Evolutionary conservation across 1,139 yeast genomes (phyloP).

Genomic region (Geotrichum europaeum): DNA sequence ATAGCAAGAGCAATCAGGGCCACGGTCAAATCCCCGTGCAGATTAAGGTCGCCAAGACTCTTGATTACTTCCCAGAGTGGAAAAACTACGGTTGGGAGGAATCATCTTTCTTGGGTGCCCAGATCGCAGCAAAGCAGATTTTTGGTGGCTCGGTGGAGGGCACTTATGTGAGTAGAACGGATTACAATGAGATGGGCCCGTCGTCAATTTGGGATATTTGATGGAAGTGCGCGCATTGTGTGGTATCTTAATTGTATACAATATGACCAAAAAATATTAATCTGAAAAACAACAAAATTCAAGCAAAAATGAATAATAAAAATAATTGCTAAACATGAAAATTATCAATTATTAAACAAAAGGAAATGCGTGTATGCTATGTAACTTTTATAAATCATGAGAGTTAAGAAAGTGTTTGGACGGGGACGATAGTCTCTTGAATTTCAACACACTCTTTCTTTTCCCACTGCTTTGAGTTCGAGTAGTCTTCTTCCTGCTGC

Average conservation of each 20-base stretch:
- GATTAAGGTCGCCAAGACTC: constrained; percentile 61
- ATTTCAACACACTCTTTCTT: background rate
- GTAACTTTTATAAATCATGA: no score
- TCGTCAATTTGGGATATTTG: constrained; percentile 47
- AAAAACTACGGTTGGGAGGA: constrained; percentile 78
- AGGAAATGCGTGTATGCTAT: no score
- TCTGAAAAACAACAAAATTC: background rate
- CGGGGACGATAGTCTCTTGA: background rate
- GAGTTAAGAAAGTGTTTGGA: background rate
- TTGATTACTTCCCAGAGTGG: constrained; percentile 96
- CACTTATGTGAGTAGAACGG: constrained; percentile 60
- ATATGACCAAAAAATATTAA: background rate
- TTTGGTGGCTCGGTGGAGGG: constrained; percentile 58
- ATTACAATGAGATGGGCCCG: constrained; percentile 79
- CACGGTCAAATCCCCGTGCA: constrained; percentile 69
- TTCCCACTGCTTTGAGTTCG: background rate
- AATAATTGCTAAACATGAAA: background rate
- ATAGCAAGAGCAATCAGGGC: constrained; percentile 27
- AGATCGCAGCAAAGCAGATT: constrained; percentile 79
- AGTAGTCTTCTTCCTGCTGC: background rate
- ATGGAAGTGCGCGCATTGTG: background rate
- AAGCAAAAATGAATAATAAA: background rate
- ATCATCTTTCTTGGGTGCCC: constrained; percentile 75
- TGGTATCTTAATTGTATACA: background rate
- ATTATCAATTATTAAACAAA: background rate